Evolutionary conservation across 2,329 filamentous ascomycete species (phyloP).

Genomic region (Alternaria sp.): DNA sequence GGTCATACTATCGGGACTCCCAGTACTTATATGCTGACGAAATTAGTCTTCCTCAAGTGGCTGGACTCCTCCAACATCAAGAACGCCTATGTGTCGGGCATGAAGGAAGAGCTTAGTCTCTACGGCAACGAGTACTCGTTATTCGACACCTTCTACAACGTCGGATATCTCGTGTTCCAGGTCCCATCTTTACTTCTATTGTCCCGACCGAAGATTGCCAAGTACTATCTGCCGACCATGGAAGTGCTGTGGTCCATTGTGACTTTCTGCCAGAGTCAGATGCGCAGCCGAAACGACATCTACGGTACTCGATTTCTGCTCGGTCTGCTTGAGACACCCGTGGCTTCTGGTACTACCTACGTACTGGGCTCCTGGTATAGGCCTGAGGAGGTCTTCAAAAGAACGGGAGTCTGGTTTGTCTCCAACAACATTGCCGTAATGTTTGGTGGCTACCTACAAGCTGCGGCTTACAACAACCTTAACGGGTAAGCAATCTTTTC

Average conservation of each 20-base stretch:
- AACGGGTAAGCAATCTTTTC: conserved; percentile 48
- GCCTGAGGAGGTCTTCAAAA: conserved; percentile 58
- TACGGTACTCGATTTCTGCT: conserved; percentile 51
- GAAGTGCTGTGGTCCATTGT: conserved; percentile 52
- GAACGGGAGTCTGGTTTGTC: conserved; percentile 62
- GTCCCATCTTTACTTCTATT: conserved; percentile 48
- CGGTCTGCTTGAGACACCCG: conserved; percentile 45
- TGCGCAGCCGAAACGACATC: conserved; percentile 47
- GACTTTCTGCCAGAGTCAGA: conserved; percentile 49
- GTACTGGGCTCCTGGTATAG: conserved; percentile 52
- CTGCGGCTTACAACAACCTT: conserved; percentile 60
- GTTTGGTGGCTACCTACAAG: conserved; percentile 65
- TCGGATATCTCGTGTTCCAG: conserved; percentile 50
- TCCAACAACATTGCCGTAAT: conserved; percentile 61
- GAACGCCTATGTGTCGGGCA: conserved; percentile 55
- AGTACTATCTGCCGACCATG: conserved; percentile 48
- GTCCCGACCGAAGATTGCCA: conserved; percentile 46
- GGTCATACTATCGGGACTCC: too few relatives aligned
- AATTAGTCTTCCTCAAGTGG: conserved; percentile 47
- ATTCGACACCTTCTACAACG: conserved; percentile 55
- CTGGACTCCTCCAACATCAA: conserved; percentile 47
- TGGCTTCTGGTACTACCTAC: conserved; percentile 46
- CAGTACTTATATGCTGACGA: conserved; percentile 1
- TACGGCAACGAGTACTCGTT: conserved; percentile 64
- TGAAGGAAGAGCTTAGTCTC: conserved; percentile 42